Evolutionary conservation across 2,329 filamentous ascomycete species (phyloP), one percentile per base, ranked within the genome.

Genomic region (Paraphaeosphaeria minitans): DNA sequence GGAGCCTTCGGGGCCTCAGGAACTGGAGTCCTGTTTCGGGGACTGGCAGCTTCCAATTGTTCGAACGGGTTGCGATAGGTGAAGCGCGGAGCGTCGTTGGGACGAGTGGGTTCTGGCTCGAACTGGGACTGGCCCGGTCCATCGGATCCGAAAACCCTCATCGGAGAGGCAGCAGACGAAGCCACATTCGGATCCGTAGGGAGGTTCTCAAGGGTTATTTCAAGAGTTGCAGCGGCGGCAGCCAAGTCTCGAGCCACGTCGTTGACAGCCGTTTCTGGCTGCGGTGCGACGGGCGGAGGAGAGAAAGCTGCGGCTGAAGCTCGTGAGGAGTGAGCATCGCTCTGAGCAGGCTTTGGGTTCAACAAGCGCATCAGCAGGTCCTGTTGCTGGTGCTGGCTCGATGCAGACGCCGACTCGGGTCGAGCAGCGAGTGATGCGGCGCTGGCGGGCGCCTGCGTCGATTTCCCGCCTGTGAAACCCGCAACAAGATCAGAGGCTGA

Each of bases 361-460:
- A 99, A 84, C 58, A 98, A 83, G 68, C 92, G 90, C 62, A 98
- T 86, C 49, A 99, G 83, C 72, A 95, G 91, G 63, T 94, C 89
- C 76, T 96, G 91, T 4, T 93, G 91, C 48, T 93, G 91, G 75
- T 92, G 89, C 48, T 87, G 83, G 48, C 75, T 63, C 39, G 75
- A 64, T 19, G 66, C 65, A 14, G 71, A 64, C 39, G 70, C 61
- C n/a, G 68, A 59, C 57, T 74, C 66, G 21, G 69, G 66, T 53
- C 68, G 71, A 48, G 67, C 67, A 33, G 61, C 60, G 27, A 65
- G 59, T 33, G 73, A 65, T 31, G 68, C 73, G 58, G 60, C 70
- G 60, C 65, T 66, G 31, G 74, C 70, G 13, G 72, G 65, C 60
- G 75, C 69, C 45, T 78, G 74, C 12, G 69, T 66, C 12, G 75